Evolutionary conservation across 208 protist species (phyloP).

Genomic region (Porcisia deanei): DNA sequence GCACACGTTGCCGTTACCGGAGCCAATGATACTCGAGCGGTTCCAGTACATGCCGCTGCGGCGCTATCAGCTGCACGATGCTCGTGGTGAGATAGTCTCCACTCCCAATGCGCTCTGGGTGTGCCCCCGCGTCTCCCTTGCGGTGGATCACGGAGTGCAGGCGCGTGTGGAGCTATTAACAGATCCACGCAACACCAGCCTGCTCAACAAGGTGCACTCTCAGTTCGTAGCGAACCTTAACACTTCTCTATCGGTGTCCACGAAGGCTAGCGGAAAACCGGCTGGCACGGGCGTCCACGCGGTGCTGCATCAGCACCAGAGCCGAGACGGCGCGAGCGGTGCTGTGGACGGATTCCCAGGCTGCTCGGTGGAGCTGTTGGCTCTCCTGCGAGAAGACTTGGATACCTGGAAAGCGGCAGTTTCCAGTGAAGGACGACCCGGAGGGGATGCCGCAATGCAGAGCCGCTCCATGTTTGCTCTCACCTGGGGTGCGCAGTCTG

Average conservation of each 20-base stretch:
- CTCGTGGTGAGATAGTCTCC: constrained; percentile 51
- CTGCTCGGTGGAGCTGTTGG: constrained; percentile 22
- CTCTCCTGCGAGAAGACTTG: constrained; percentile 34
- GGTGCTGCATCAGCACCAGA: constrained; percentile 27
- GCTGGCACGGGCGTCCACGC: constrained; percentile 25
- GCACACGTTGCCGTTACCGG: constrained; percentile 55
- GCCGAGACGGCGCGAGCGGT: neutral
- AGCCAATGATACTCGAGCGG: constrained; percentile 71
- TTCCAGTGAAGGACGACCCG: neutral
- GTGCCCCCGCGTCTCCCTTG: constrained; percentile 45
- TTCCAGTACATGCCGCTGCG: constrained; percentile 85
- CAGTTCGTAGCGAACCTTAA: constrained; percentile 7
- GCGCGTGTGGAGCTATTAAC: constrained; percentile 18
- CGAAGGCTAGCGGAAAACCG: neutral
- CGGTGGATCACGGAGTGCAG: constrained; percentile 21
- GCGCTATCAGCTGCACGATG: constrained; percentile 79
- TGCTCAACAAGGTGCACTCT: constrained; percentile 19
- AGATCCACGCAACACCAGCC: constrained; percentile 7
- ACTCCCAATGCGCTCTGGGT: constrained; percentile 84
- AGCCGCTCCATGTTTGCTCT: constrained; percentile 35
- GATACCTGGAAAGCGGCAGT: neutral
- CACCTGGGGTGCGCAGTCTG: constrained; percentile 12
- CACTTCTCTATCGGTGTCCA: constrained; percentile 4
- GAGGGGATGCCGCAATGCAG: neutral
- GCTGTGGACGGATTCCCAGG: constrained; percentile 19